Evolutionary conservation across 2,329 filamentous ascomycete species (phyloP).

Genomic region (Metarhizium album): DNA sequence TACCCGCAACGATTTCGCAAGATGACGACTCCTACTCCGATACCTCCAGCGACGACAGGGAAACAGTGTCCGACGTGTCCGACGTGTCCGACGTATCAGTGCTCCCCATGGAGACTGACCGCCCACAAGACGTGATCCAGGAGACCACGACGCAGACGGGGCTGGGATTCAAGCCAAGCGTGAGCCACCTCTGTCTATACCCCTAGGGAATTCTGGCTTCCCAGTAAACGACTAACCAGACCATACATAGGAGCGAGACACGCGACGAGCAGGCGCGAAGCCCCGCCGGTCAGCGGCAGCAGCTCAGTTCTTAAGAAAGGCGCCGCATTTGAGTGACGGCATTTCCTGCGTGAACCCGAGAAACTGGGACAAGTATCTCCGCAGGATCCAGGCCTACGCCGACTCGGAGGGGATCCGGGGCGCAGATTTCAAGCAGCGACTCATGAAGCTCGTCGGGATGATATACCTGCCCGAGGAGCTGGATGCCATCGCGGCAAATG

Average conservation of each 20-base stretch:
- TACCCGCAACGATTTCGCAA: background rate
- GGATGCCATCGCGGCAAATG: conserved; percentile 10
- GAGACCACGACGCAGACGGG: background rate
- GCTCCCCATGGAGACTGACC: background rate
- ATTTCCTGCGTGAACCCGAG: background rate
- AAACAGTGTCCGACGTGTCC: background rate
- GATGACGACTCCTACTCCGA: too few species aligned
- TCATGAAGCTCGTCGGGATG: conserved; percentile 14
- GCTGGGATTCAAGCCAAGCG: background rate
- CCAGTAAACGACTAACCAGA: background rate
- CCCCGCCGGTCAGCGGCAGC: background rate
- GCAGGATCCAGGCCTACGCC: conserved; percentile 11
- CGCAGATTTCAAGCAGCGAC: conserved; percentile 13
- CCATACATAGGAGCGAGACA: background rate
- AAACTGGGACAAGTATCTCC: conserved; percentile 14
- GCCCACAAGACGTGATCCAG: background rate
- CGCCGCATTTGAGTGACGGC: background rate
- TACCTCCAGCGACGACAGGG: too few species aligned
- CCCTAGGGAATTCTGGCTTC: background rate
- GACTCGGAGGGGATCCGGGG: conserved; percentile 5
- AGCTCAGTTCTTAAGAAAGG: background rate
- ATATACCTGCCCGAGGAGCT: conserved; percentile 19
- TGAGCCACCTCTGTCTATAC: background rate
- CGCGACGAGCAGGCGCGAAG: background rate
- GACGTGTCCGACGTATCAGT: background rate